phyloP scores from a whole-genome alignment of 192 early-diverging fungal genomes.

The Podila epigama region DNA sequence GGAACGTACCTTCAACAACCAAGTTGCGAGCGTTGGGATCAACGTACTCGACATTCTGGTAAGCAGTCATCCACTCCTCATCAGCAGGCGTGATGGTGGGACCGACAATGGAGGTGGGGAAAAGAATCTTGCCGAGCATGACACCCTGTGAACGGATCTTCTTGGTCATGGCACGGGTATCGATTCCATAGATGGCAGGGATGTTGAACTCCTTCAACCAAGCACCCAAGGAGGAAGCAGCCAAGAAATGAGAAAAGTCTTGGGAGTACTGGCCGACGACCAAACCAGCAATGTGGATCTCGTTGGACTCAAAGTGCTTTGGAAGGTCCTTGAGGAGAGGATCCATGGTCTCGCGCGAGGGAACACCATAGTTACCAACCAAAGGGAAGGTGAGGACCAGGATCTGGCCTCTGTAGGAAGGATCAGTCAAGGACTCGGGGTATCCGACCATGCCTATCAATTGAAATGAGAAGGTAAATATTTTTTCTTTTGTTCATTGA shows the following conservation, averaged over 20 bases:
- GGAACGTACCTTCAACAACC: slow-evolving; percentile 74
- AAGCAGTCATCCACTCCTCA: slow-evolving; percentile 67
- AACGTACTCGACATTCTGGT: slow-evolving; percentile 87
- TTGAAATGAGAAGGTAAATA: neutral
- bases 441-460: slow-evolving; percentile 94
- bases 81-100: slow-evolving; percentile 50
- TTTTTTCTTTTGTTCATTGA: slow-evolving; percentile 15
- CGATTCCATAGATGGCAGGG: slow-evolving; percentile 94
- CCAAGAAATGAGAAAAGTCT: slow-evolving; percentile 95
- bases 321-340: slow-evolving; percentile 85
- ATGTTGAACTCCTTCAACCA: slow-evolving; percentile 95
- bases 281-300: slow-evolving; percentile 94
- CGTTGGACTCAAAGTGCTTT: slow-evolving; percentile 92
- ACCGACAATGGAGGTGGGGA: slow-evolving; percentile 71
- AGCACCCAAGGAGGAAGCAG: slow-evolving; percentile 77
- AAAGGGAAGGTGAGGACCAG: slow-evolving; percentile 97
- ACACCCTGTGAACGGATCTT: slow-evolving; percentile 93
- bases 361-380: slow-evolving; percentile 98
- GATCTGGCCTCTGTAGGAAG: slow-evolving; percentile 98
- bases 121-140: slow-evolving; percentile 90
- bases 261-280: slow-evolving; percentile 91
- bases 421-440: slow-evolving; percentile 98
- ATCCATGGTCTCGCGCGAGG: slow-evolving; percentile 86
- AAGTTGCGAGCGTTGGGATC: slow-evolving; percentile 95
- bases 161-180: slow-evolving; percentile 97